A percentile compares a stretch with the other conserved stretches of the same genome.
Evolutionary conservation across 2,329 filamentous ascomycete genomes (phyloP).

Genomic region (Chalaropsis ovoidea): DNA sequence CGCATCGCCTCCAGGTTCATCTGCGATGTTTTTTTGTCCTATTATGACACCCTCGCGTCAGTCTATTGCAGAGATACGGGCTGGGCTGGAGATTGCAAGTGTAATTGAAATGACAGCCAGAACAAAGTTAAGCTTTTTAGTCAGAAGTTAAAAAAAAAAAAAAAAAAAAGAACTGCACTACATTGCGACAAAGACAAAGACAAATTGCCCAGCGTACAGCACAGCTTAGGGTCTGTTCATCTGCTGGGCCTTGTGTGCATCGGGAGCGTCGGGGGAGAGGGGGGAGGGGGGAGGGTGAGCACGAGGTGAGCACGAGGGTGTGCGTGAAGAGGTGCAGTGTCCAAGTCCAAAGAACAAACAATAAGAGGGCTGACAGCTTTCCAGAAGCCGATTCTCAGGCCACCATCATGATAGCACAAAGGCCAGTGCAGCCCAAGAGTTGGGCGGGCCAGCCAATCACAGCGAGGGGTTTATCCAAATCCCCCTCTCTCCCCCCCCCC

Average conservation of each 20-base stretch:
- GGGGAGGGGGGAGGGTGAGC: neutral
- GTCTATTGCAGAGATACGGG: neutral
- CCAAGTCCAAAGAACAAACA: slow-evolving; percentile 1
- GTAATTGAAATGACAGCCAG: slow-evolving; percentile 11
- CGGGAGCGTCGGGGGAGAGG: neutral
- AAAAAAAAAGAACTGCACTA: no score
- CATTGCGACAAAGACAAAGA: no score
- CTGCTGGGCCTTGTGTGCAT: neutral
- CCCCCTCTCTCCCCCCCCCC: neutral
- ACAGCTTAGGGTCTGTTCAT: neutral
- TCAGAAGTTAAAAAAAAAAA: neutral
- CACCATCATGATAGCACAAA: neutral
- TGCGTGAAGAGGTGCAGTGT: neutral
- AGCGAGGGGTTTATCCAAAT: neutral
- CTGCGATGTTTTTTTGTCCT: neutral
- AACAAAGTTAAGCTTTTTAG: slow-evolving; percentile 13
- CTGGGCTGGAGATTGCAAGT: neutral
- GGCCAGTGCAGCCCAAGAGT: neutral
- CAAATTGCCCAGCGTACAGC: neutral
- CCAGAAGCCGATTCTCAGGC: slow-evolving; percentile 4
- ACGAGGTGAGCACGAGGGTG: neutral
- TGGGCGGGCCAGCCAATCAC: neutral
- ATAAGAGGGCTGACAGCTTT: slow-evolving; percentile 2
- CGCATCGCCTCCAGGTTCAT: no score
- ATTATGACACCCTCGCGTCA: neutral